These are phyloP conservation scores for Iris pallida DNA, from an alignment of 116 monocot genomes.

Conservation along the genomic window DNA sequence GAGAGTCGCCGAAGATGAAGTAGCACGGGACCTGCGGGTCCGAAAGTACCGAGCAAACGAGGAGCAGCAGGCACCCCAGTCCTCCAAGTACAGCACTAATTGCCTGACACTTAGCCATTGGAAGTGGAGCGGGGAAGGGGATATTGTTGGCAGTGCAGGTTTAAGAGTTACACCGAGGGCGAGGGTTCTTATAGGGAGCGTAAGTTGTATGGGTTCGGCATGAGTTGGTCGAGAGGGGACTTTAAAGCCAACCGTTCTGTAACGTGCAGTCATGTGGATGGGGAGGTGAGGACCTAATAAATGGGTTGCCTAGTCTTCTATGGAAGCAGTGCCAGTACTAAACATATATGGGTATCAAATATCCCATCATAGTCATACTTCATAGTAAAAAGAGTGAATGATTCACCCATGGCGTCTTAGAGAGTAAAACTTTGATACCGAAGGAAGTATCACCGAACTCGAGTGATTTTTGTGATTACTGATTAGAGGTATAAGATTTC, in stretches of 20 bases:
- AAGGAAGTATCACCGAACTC: too few relatives aligned
- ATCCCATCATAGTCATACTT: too few relatives aligned
- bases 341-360: too few relatives aligned
- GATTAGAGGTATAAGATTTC: too few relatives aligned
- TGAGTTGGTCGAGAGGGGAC: neutral
- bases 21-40: neutral
- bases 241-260: neutral
- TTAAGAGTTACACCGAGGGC: neutral
- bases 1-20: neutral
- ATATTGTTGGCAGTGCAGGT: neutral
- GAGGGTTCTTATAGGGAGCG: neutral
- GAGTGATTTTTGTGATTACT: too few relatives aligned
- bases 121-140: neutral
- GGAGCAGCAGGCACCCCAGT: neutral
- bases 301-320: too few relatives aligned
- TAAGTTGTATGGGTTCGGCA: neutral
- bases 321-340: too few relatives aligned
- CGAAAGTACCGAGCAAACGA: neutral
- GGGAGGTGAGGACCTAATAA: too few relatives aligned
- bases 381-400: too few relatives aligned
- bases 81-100: neutral
- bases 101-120: constrained; percentile 1
- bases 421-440: too few relatives aligned
- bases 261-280: constrained; percentile 8
- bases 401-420: too few relatives aligned